Evolutionary conservation across 805 yeast genomes (phyloP).

Genomic region (Crinitomyces ghanaensis): DNA sequence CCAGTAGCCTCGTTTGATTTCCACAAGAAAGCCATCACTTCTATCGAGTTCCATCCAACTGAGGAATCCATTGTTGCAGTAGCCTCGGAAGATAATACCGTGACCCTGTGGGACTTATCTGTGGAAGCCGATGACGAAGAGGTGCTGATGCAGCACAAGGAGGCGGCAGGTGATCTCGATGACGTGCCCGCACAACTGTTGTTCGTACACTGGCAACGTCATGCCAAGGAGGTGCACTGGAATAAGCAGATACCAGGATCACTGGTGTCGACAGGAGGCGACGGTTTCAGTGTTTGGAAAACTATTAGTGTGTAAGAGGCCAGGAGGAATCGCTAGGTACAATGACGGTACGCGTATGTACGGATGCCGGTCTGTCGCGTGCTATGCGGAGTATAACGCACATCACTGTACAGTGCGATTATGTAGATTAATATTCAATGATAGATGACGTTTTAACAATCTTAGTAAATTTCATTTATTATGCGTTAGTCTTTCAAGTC

Average conservation of each 20-base stretch:
- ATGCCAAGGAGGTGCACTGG: constrained; percentile 98
- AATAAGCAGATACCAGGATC: constrained; percentile 95
- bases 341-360: too few relatives aligned
- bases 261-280: constrained; percentile 87
- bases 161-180: constrained; percentile 58
- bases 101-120: constrained; percentile 94
- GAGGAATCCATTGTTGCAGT: constrained; percentile 96
- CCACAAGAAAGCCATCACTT: constrained; percentile 88
- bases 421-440: too few relatives aligned
- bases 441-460: too few relatives aligned
- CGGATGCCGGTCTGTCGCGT: too few relatives aligned
- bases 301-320: constrained; percentile 87
- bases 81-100: constrained; percentile 93
- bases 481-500: too few relatives aligned
- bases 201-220: constrained; percentile 97
- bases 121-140: constrained; percentile 99
- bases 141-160: constrained; percentile 71
- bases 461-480: too few relatives aligned
- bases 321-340: too few relatives aligned
- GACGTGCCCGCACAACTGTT: constrained; percentile 92
- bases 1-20: constrained; percentile 94
- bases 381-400: too few relatives aligned
- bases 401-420: too few relatives aligned
- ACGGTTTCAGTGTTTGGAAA: constrained; percentile 92
- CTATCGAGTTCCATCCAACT: constrained; percentile 86